These are phyloP conservation scores for Hymenoscyphus linearis DNA, from an alignment of 2,329 filamentous ascomycete species.

Conservation along the genomic window DNA sequence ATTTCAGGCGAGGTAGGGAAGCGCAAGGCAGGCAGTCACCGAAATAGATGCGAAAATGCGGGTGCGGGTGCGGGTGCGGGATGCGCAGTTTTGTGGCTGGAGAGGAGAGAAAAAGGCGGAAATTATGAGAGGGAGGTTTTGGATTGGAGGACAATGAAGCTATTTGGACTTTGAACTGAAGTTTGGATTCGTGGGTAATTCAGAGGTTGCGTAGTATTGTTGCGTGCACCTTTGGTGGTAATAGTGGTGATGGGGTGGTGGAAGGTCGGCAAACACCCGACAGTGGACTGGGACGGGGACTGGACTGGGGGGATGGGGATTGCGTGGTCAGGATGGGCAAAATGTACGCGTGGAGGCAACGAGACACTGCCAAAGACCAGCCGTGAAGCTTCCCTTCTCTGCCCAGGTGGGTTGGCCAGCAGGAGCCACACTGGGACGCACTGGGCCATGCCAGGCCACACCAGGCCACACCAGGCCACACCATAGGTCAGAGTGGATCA, in stretches of 20 bases:
- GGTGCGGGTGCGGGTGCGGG: background rate
- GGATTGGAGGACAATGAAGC: background rate
- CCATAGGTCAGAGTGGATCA: background rate
- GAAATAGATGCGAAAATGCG: conserved; percentile 9
- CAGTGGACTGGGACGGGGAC: too few relatives aligned
- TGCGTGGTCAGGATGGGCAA: too few relatives aligned
- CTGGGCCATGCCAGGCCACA: background rate
- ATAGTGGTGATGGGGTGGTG: too few relatives aligned
- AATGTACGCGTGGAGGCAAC: background rate
- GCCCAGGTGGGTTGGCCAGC: background rate
- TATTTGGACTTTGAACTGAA: background rate
- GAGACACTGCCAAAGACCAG: background rate
- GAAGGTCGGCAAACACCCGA: too few relatives aligned
- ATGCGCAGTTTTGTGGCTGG: background rate
- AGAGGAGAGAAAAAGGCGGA: background rate
- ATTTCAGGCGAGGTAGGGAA: conserved; percentile 6
- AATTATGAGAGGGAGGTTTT: background rate
- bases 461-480: background rate
- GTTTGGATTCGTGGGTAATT: too few relatives aligned
- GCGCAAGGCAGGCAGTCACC: conserved; percentile 8
- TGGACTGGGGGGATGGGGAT: too few relatives aligned
- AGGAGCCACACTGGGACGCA: background rate
- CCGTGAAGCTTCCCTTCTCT: background rate
- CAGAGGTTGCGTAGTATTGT: too few relatives aligned
- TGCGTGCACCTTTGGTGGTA: too few relatives aligned